phyloP scores from a whole-genome alignment of 148 eudicot genomes.

The Rhododendron simsii region DNA sequence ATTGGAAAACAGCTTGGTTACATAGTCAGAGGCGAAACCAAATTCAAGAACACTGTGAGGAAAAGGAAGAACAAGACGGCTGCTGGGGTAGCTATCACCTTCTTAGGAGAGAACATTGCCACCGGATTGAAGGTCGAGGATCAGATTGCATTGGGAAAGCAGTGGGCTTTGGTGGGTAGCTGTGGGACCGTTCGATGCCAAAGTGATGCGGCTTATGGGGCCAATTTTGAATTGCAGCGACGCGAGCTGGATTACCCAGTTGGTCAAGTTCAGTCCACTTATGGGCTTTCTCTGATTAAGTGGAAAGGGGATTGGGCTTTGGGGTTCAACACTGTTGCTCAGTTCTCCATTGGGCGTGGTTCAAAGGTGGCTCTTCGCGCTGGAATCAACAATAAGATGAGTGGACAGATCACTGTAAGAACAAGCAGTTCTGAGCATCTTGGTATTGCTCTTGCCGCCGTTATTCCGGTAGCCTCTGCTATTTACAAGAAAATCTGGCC shows the following conservation, averaged over 20 bases:
- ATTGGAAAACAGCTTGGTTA: constrained; percentile 80
- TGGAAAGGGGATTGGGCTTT: constrained; percentile 67
- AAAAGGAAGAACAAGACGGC: constrained; percentile 69
- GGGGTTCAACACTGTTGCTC: constrained; percentile 60
- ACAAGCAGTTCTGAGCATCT: constrained; percentile 90
- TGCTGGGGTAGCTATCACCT: constrained; percentile 67
- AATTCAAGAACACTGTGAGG: constrained; percentile 40
- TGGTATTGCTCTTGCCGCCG: constrained; percentile 62
- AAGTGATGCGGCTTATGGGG: constrained; percentile 67
- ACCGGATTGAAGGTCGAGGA: constrained; percentile 81
- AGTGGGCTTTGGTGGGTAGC: constrained; percentile 63
- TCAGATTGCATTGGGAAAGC: constrained; percentile 61
- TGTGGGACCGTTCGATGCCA: constrained; percentile 53
- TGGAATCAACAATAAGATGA: constrained; percentile 84
- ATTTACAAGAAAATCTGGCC: constrained; percentile 68
- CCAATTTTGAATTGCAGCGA: constrained; percentile 54
- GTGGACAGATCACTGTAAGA: constrained; percentile 78
- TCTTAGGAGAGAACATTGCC: constrained; percentile 79
- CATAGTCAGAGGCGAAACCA: constrained; percentile 71
- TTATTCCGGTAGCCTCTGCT: constrained; percentile 58
- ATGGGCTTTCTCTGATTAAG: constrained; percentile 47
- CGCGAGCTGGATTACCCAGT: constrained; percentile 55
- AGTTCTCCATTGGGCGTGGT: constrained; percentile 64
- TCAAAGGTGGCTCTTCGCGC: constrained; percentile 80
- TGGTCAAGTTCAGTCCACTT: constrained; percentile 56